Conservation (phyloP, 768 basidiomycete species). For the Serendipita indica region DNA sequence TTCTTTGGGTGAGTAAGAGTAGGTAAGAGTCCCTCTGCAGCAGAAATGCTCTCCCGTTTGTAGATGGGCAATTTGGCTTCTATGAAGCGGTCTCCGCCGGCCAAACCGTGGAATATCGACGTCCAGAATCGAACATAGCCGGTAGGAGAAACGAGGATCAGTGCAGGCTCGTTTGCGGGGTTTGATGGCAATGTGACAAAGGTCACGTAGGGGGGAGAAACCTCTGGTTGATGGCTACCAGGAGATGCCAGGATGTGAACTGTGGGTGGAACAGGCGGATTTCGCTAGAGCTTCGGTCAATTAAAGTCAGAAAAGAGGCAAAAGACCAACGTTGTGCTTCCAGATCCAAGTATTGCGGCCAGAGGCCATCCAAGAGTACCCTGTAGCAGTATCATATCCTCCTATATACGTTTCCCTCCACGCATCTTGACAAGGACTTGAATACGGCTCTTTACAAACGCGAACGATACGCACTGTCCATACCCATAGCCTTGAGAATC, state of each 20-base stretch:
- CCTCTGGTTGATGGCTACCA: conserved; percentile 24
- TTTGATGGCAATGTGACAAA: conserved; percentile 39
- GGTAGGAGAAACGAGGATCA: conserved; percentile 56
- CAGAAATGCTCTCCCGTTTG: neutral
- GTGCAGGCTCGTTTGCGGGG: conserved; percentile 70
- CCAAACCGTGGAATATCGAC: conserved; percentile 66
- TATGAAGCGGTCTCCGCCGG: conserved; percentile 57
- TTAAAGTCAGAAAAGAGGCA: conserved; percentile 9
- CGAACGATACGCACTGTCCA: conserved; percentile 37
- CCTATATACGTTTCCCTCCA: conserved; percentile 52
- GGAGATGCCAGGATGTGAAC: conserved; percentile 76
- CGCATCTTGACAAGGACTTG: conserved; percentile 35
- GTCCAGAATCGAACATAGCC: conserved; percentile 82
- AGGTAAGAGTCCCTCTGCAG: neutral
- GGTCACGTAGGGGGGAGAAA: conserved; percentile 37
- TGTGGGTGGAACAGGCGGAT: conserved; percentile 30
- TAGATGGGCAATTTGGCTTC: neutral
- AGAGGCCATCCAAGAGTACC: conserved; percentile 60
- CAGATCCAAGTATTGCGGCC: conserved; percentile 66
- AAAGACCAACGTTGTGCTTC: conserved; percentile 34
- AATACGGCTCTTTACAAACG: neutral
- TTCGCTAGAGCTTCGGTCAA: conserved; percentile 46
- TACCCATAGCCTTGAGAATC: conserved; percentile 54
- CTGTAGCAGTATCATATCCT: conserved; percentile 53
- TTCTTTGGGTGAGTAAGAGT: neutral